These are phyloP conservation scores for Tulasnella sp. DNA, from an alignment of 768 basidiomycete species.

Conservation along the genomic window DNA sequence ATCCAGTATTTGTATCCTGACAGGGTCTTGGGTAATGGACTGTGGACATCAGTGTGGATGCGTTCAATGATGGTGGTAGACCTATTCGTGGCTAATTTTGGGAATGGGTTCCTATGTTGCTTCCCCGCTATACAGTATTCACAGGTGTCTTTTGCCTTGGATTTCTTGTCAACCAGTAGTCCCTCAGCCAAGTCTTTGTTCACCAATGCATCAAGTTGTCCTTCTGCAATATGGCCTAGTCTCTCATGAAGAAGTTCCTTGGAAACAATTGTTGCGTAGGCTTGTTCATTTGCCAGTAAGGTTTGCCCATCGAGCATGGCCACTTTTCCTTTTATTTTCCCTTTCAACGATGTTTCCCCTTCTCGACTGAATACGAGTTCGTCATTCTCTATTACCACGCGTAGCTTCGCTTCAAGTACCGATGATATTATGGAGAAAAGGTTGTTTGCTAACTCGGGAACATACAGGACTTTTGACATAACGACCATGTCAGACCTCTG, in stretches of 20 bases:
- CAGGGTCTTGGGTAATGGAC: not conserved
- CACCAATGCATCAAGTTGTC: not conserved
- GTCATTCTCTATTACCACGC: not conserved
- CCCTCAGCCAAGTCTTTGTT: not conserved
- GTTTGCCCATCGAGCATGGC: not conserved
- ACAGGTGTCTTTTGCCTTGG: not conserved
- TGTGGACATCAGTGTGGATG: constrained; percentile 35
- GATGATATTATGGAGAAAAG: constrained; percentile 9
- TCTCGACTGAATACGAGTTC: not conserved
- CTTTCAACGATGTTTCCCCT: not conserved
- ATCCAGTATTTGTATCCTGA: no score
- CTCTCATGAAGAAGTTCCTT: not conserved
- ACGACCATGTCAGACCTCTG: no score
- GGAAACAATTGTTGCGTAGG: not conserved
- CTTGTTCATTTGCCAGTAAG: not conserved
- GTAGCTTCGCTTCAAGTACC: not conserved
- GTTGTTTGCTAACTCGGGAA: constrained; percentile 1
- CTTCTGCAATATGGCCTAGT: not conserved
- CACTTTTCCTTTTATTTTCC: not conserved
- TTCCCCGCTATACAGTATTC: constrained; percentile 30
- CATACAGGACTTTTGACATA: constrained; percentile 8
- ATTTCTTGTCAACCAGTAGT: no score
- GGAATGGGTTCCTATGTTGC: constrained; percentile 30
- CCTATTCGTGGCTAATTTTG: not conserved
- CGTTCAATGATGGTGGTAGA: not conserved